Percentiles rank a stretch among this genome's conserved stretches.
phyloP scores from a whole-genome alignment of 352 stramenopile species.

The Pythium dissimile region DNA sequence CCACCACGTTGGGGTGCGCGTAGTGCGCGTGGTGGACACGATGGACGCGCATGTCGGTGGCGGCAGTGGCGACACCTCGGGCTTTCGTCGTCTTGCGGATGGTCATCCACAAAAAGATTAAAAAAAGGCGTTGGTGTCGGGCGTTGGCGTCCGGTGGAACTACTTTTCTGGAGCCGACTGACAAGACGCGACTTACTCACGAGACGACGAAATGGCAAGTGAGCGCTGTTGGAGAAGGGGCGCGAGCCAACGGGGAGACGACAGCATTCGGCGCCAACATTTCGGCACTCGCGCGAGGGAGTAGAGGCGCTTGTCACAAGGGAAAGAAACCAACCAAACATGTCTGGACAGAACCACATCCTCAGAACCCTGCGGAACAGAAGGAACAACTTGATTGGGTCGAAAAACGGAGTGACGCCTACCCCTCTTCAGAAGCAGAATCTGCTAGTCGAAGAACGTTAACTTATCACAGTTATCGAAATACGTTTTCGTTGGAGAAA shows the following conservation, averaged over 20 bases:
- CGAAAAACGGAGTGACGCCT: no score
- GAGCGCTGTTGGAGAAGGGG: conserved; percentile 11
- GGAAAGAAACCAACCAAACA: neutral
- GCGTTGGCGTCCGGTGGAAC: neutral
- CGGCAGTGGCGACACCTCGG: neutral
- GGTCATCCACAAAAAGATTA: conserved; percentile 16
- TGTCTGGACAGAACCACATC: neutral
- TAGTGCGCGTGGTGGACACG: conserved; percentile 5
- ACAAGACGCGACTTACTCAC: conserved; percentile 2
- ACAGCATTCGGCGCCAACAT: neutral
- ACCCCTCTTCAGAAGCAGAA: neutral
- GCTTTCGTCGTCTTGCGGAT: conserved; percentile 17
- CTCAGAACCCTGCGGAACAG: conserved; percentile 12
- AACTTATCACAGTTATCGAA: no score
- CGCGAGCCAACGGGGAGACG: conserved; percentile 13
- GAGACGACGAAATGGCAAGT: conserved; percentile 16
- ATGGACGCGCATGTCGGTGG: conserved; percentile 4
- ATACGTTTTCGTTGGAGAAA: no score
- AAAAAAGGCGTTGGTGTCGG: conserved; percentile 1
- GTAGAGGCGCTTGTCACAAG: neutral
- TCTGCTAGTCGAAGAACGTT: neutral
- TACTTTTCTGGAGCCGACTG: neutral
- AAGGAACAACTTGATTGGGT: no score
- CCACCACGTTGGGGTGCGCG: conserved; percentile 14
- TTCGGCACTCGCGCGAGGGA: conserved; percentile 4